phyloP scores from a whole-genome alignment of 1,284 basidiomycete genomes.

The Phellopilus nigrolimitatus region DNA sequence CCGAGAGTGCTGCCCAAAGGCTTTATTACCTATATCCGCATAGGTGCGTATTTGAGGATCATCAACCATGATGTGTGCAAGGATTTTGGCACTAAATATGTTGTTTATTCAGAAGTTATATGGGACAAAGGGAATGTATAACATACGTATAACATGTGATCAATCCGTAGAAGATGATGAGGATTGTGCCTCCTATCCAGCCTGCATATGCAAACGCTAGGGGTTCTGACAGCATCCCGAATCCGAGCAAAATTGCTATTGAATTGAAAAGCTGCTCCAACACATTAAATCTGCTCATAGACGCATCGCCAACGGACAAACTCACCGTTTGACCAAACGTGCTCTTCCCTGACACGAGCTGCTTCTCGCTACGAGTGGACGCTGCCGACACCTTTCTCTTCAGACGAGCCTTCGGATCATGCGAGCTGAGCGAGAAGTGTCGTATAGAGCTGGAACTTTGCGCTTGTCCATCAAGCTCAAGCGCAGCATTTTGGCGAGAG shows the following conservation, averaged over 20 bases:
- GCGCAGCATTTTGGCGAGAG: conserved; percentile 21
- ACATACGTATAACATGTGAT: conserved; percentile 86
- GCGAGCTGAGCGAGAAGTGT: conserved; percentile 4
- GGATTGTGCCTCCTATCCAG: conserved; percentile 71
- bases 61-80: conserved; percentile 68
- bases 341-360: conserved; percentile 46
- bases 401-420: neutral
- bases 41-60: conserved; percentile 77
- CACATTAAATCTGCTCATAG: neutral
- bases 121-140: neutral
- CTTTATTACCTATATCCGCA: conserved; percentile 83
- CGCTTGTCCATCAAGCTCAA: conserved; percentile 12
- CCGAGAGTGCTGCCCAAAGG: conserved; percentile 73
- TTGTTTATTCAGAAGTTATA: neutral
- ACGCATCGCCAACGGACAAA: conserved; percentile 17
- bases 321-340: conserved; percentile 83
- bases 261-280: conserved; percentile 78
- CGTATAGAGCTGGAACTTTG: neutral
- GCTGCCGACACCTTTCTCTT: conserved; percentile 17
- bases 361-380: conserved; percentile 22
- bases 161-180: conserved; percentile 75
- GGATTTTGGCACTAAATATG: conserved; percentile 68
- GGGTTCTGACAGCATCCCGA: conserved; percentile 88
- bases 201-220: conserved; percentile 85
- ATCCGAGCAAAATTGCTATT: conserved; percentile 81